Evolutionary conservation across 1,139 yeast genomes (phyloP).

Genomic region (Kluyveromyces sp.): DNA sequence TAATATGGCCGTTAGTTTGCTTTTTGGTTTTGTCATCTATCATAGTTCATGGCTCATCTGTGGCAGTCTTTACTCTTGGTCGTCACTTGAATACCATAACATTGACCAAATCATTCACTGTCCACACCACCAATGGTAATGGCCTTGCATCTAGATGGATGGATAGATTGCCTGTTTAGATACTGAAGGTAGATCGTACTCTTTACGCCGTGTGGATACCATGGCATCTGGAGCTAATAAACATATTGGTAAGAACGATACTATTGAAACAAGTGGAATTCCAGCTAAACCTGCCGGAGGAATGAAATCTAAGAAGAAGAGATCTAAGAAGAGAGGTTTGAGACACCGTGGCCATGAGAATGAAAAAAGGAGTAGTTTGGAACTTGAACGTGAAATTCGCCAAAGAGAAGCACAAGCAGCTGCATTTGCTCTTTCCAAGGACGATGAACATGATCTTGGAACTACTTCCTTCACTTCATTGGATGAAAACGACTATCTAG

Average conservation of each 20-base stretch:
- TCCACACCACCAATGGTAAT: constrained; percentile 52
- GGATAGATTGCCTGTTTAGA: constrained; percentile 76
- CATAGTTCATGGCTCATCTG: constrained; percentile 92
- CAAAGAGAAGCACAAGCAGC: constrained; percentile 37
- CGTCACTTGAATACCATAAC: constrained; percentile 87
- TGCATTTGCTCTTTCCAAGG: constrained; percentile 31
- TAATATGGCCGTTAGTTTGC: constrained; percentile 86
- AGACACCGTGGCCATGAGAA: constrained; percentile 23
- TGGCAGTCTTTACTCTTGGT: constrained; percentile 87
- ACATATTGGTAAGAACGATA: constrained; percentile 16
- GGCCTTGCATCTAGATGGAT: constrained; percentile 69
- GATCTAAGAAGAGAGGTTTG: constrained; percentile 32
- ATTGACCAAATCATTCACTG: constrained; percentile 83
- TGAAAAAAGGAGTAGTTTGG: constrained; percentile 28
- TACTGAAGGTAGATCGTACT: constrained; percentile 62
- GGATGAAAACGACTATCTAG: not conserved
- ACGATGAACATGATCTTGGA: constrained; percentile 19
- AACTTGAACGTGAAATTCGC: constrained; percentile 29
- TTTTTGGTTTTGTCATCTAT: constrained; percentile 82
- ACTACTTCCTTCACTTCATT: constrained; percentile 2
- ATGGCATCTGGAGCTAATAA: constrained; percentile 32
- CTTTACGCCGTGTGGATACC: constrained; percentile 76
- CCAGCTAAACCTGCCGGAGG: constrained; percentile 81
- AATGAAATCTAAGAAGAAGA: constrained; percentile 44
- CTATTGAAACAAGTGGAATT: constrained; percentile 57